Base-by-base conservation (phyloP, 176 grass and related monocot genomes). In the Phyllostachys edulis region DNA sequence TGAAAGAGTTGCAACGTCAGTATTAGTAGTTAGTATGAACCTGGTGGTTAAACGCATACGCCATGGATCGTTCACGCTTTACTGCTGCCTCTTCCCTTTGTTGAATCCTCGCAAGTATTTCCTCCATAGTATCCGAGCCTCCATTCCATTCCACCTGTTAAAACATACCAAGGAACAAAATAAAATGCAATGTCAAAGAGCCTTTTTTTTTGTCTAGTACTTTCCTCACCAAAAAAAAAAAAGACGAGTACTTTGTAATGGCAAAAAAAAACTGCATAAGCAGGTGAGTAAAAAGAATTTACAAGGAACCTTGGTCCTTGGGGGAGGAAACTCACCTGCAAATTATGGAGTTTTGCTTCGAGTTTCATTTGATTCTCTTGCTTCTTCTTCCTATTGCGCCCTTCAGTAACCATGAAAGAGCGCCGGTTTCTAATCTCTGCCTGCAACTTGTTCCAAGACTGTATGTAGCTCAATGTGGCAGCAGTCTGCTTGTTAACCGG, bases 21-120 rank as follows among this genome's bases (percentile, higher is more conserved):
- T 12, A 46, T 12, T 20, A 71, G 40, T 41, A 16, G 27, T 66
- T 37, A 39, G 16, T 85, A 60, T 75, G 84, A 67, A 98, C 95
- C 95, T 98, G 95, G 80, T 98, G 95, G 64, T 88, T 94, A 78
- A 94, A 98, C 34, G 95, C 95, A 69, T 98, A 98, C 2, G 95
- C 95, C 95, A 98, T 90, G 37, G 91, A 84, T 81, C 95, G 80
- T 52, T 98, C 95, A 41, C 95, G 95, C 85, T 98, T 98, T 13
- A 98, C 91, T 15, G 92, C 81, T 17, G 95, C 95, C 51, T 95
- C 95, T 93, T 98, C 95, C 82, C 95, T 91, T 60, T 88, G 92
- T 79, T 94, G 95, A 78, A 98, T 94, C 82, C 89, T 93, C n/a
- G 89, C 78, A 75, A 98, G 76, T 62, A 98, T 91, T 57, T 94